A percentile compares a stretch with the other conserved stretches of the same genome.
Evolutionary conservation across 1,284 basidiomycete genomes (phyloP).

Genomic region (Cerrena zonata): DNA sequence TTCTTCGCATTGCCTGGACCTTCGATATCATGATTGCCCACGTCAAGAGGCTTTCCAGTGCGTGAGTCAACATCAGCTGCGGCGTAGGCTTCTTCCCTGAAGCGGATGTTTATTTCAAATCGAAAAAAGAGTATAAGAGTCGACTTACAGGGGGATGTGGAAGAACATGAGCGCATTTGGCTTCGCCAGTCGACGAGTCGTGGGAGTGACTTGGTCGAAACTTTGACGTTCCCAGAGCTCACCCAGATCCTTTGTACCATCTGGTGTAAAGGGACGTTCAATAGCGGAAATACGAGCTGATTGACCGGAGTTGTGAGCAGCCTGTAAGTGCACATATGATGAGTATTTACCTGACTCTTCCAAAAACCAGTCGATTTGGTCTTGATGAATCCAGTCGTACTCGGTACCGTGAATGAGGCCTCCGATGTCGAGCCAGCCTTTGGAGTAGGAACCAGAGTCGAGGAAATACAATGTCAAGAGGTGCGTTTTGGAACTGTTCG

Average conservation of each 20-base stretch:
- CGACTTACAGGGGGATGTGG: constrained; percentile 86
- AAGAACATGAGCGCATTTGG: constrained; percentile 93
- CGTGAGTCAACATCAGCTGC: constrained; percentile 52
- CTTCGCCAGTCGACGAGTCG: constrained; percentile 62
- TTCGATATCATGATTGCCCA: constrained; percentile 62
- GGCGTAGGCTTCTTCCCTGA: constrained; percentile 50
- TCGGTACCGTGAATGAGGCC: constrained; percentile 59
- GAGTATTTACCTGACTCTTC: constrained; percentile 60
- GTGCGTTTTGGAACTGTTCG: constrained; percentile 78
- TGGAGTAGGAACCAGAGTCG: constrained; percentile 79
- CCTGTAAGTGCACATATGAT: too few species aligned
- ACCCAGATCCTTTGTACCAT: constrained; percentile 63
- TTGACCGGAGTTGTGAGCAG: background rate
- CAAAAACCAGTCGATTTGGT: constrained; percentile 85
- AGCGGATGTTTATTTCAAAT: constrained; percentile 2
- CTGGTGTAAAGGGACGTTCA: constrained; percentile 75
- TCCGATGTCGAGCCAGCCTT: constrained; percentile 51
- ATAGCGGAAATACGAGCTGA: constrained; percentile 59
- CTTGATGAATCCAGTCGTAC: constrained; percentile 77
- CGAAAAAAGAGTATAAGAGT: constrained; percentile 26
- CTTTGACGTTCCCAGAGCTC: constrained; percentile 52
- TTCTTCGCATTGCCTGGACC: constrained; percentile 59
- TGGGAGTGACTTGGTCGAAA: constrained; percentile 49
- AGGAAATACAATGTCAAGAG: constrained; percentile 88
- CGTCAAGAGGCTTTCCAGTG: constrained; percentile 56